phyloP scores from a whole-genome alignment of 768 basidiomycete species.

The Xanthoconium stramineum region DNA sequence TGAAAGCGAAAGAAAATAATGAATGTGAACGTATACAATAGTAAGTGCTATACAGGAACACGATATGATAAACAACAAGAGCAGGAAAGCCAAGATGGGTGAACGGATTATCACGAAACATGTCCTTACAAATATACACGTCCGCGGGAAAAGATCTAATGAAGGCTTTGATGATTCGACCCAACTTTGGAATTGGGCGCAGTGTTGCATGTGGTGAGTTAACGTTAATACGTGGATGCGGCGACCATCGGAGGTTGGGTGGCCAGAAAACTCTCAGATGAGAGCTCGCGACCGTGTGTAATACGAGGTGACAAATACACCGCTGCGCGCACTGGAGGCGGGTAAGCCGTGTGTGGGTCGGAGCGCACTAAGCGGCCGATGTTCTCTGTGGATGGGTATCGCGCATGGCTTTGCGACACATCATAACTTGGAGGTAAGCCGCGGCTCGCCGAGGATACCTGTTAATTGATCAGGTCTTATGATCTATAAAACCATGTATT shows the following conservation, averaged over 20 bases:
- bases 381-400: constrained; percentile 25
- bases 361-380: constrained; percentile 13
- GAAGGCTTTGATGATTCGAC: not conserved
- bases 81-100: too few species aligned
- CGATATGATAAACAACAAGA: too few species aligned
- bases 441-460: constrained; percentile 8
- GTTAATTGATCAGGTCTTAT: not conserved
- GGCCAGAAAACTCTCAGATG: constrained; percentile 25
- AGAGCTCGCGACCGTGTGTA: constrained; percentile 24
- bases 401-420: constrained; percentile 9
- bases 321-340: constrained; percentile 35
- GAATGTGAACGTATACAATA: not conserved
- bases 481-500: not conserved
- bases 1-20: not conserved
- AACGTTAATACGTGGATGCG: constrained; percentile 18
- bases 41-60: too few species aligned
- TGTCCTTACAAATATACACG: constrained; percentile 10
- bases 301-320: constrained; percentile 25
- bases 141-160: constrained; percentile 9
- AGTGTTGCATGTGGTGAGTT: constrained; percentile 4
- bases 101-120: constrained; percentile 1
- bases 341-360: constrained; percentile 35
- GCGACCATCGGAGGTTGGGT: constrained; percentile 26
- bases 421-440: constrained; percentile 17
- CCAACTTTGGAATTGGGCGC: not conserved